These are phyloP conservation scores for Pleurotus ostreatus DNA, from an alignment of 768 basidiomycete species.

Conservation along the genomic window DNA sequence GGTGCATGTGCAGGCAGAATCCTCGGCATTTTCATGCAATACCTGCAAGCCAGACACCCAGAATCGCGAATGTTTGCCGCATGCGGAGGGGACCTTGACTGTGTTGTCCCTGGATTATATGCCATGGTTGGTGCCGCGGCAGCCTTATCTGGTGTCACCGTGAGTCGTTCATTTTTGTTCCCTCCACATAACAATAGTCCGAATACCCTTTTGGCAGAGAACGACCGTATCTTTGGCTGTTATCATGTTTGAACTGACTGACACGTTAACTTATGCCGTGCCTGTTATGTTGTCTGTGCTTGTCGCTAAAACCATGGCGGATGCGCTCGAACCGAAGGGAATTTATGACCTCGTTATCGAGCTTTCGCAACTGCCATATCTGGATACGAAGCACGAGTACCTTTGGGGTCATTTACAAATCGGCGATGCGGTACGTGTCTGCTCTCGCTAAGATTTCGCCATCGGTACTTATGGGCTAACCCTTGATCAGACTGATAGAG, in stretches of 20 bases:
- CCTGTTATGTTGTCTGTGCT: conserved; percentile 88
- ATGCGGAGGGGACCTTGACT: conserved; percentile 64
- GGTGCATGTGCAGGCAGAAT: conserved; percentile 93
- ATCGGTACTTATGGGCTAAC: background rate
- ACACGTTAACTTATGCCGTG: conserved; percentile 87
- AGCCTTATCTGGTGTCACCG: conserved; percentile 91
- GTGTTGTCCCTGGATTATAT: conserved; percentile 87
- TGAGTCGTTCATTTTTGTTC: conserved; percentile 28
- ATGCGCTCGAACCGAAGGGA: conserved; percentile 85
- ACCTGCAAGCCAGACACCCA: conserved; percentile 63
- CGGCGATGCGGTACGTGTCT: conserved; percentile 64
- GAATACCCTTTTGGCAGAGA: conserved; percentile 36
- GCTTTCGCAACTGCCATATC: conserved; percentile 84
- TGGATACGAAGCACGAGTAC: conserved; percentile 89
- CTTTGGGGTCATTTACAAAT: conserved; percentile 79
- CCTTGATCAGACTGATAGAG: conserved; percentile 52
- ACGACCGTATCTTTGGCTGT: conserved; percentile 94
- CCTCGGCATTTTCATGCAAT: conserved; percentile 77
- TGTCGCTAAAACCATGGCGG: conserved; percentile 87
- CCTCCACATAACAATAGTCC: background rate
- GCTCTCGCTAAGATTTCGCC: background rate
- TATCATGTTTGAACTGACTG: conserved; percentile 93
- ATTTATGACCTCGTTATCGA: conserved; percentile 98
- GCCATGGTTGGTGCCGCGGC: conserved; percentile 97
- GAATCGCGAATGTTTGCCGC: conserved; percentile 53